A percentile compares a stretch with the other conserved stretches of the same genome.
phyloP scores from a whole-genome alignment of 1,139 yeast species.

The Geotrichum bryndzae region DNA sequence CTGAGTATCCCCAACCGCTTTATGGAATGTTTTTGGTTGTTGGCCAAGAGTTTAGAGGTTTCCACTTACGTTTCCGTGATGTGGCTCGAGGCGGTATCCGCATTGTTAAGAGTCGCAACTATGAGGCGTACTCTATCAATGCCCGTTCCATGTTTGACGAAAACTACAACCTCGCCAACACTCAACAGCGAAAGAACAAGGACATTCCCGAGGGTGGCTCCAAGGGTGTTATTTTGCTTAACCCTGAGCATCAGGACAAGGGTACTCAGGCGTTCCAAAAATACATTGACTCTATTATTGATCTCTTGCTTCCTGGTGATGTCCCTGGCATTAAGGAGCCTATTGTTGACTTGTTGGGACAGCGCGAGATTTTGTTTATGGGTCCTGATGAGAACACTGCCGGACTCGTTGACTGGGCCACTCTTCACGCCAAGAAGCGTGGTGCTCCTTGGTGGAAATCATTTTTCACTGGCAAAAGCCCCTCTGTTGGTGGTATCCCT shows the following conservation, averaged over 20 bases:
- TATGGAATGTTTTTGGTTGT: conserved; percentile 93
- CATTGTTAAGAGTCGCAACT: conserved; percentile 81
- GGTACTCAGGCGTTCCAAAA: conserved; percentile 86
- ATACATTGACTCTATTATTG: conserved; percentile 86
- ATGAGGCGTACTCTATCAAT: conserved; percentile 80
- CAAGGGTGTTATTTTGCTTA: conserved; percentile 88
- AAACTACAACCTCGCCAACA: conserved; percentile 89
- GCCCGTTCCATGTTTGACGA: conserved; percentile 90
- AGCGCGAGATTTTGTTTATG: conserved; percentile 86
- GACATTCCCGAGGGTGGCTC: conserved; percentile 99
- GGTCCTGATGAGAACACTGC: conserved; percentile 99
- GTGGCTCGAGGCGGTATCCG: conserved; percentile 98
- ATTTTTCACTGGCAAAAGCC: conserved; percentile 93
- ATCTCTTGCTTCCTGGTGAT: conserved; percentile 65
- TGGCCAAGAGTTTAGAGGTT: conserved; percentile 95
- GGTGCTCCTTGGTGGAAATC: conserved; percentile 99
- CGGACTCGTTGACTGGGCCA: conserved; percentile 96
- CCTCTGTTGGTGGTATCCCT: conserved; percentile 92
- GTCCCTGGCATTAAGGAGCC: conserved; percentile 76
- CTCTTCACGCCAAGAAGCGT: conserved; percentile 82
- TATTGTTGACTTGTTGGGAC: conserved; percentile 75
- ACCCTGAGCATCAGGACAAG: conserved; percentile 68
- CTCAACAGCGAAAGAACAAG: conserved; percentile 95
- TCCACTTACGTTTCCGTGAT: conserved; percentile 94
- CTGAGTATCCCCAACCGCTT: conserved; percentile 88